Conservation (phyloP, 371 early-diverging fungal genomes). For the Mucor saturninus region DNA sequence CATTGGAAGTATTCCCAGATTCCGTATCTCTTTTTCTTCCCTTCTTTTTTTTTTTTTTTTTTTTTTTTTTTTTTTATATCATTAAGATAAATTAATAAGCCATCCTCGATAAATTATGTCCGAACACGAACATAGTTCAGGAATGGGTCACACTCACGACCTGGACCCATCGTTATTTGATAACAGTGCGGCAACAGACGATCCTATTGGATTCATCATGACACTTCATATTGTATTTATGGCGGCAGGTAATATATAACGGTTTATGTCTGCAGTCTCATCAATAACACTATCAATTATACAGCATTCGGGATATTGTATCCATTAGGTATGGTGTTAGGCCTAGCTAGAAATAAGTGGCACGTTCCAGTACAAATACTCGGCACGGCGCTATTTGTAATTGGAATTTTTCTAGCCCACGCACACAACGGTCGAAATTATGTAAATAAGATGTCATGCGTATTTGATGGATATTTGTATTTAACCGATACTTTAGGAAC, state of each 20-base stretch:
- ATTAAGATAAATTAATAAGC: not conserved
- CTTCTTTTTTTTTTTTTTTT: not conserved
- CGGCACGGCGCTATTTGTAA: conserved; percentile 50
- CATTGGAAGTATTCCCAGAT: not conserved
- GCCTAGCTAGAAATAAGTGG: conserved; percentile 60
- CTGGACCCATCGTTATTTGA: conserved; percentile 44
- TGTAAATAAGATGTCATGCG: conserved; percentile 31
- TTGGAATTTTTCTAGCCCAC: conserved; percentile 66
- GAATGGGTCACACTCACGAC: conserved; percentile 48
- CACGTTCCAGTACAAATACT: conserved; percentile 69
- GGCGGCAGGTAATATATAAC: conserved; percentile 37
- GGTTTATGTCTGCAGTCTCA: not conserved
- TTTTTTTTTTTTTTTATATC: conserved; percentile 1
- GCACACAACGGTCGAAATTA: conserved; percentile 67
- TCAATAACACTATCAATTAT: not conserved
- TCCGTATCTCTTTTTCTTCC: not conserved
- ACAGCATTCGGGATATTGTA: conserved; percentile 51
- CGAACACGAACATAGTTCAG: conserved; percentile 44
- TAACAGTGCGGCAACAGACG: conserved; percentile 47
- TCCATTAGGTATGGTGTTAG: conserved; percentile 65
- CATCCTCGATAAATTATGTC: conserved; percentile 13
- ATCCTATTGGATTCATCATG: conserved; percentile 54
- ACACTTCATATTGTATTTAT: conserved; percentile 49
- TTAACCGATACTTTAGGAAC: conserved; percentile 36
- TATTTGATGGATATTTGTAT: not conserved